phyloP scores from a whole-genome alignment of 495 filamentous ascomycete genomes.

The Penicillium odoratum region DNA sequence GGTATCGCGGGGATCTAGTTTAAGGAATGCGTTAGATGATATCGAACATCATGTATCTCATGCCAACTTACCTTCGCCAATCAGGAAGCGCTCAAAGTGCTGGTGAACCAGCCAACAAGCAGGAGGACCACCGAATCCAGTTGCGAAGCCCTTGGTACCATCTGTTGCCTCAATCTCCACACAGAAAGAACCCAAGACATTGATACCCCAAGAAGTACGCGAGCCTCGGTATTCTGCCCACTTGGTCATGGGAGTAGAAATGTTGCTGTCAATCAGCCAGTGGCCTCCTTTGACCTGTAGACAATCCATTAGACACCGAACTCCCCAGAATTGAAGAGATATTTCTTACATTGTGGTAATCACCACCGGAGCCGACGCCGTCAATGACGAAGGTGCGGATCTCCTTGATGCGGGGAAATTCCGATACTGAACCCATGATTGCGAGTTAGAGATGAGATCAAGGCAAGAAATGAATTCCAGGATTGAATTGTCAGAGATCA shows the following conservation, averaged over 20 bases:
- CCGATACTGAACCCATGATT: conserved; percentile 35
- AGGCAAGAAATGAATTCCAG: not conserved
- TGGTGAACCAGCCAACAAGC: conserved; percentile 90
- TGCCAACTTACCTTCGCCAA: conserved; percentile 61
- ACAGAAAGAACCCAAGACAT: conserved; percentile 89
- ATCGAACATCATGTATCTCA: not conserved
- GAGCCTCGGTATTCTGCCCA: conserved; percentile 87
- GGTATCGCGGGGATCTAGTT: conserved; percentile 75
- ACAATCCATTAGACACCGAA: conserved; percentile 7
- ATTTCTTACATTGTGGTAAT: conserved; percentile 80
- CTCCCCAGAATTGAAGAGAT: not conserved
- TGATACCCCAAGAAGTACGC: conserved; percentile 92
- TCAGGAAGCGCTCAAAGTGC: conserved; percentile 87
- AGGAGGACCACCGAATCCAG: conserved; percentile 89
- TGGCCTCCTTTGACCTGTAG: conserved; percentile 75
- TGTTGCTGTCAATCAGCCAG: conserved; percentile 88
- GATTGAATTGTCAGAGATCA: not conserved
- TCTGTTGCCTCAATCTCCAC: conserved; percentile 88
- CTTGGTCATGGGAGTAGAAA: conserved; percentile 85
- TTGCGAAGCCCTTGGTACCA: conserved; percentile 88
- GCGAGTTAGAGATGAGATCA: not conserved
- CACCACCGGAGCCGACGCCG: conserved; percentile 84
- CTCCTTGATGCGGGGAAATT: conserved; percentile 66
- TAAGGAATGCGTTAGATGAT: not conserved
- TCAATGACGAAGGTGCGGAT: conserved; percentile 79